phyloP scores from a whole-genome alignment of 352 stramenopile genomes.

The Globisporangium nunn region DNA sequence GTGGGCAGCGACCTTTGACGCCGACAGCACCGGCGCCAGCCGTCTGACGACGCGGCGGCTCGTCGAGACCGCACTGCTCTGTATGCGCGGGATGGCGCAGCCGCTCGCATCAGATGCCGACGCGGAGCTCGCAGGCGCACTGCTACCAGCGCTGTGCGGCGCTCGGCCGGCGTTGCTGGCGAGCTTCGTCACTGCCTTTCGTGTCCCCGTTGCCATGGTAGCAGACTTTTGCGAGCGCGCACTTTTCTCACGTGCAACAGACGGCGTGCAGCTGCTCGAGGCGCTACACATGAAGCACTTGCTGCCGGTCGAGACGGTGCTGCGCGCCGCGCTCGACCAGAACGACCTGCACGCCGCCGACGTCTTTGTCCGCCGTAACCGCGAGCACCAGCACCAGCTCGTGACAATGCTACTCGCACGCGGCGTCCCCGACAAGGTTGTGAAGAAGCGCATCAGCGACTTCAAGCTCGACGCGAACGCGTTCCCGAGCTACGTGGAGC shows the following conservation, averaged over 20 bases:
- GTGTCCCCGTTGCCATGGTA: slow-evolving; percentile 22
- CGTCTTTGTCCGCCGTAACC: slow-evolving; percentile 34
- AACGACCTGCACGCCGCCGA: slow-evolving; percentile 55
- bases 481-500: slow-evolving; percentile 55
- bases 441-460: slow-evolving; percentile 57
- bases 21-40: not conserved
- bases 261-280: slow-evolving; percentile 42
- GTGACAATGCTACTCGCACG: slow-evolving; percentile 44
- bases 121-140: slow-evolving; percentile 29
- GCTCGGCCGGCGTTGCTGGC: slow-evolving; percentile 27
- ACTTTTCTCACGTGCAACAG: slow-evolving; percentile 19
- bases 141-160: slow-evolving; percentile 32
- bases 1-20: slow-evolving; percentile 7
- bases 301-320: slow-evolving; percentile 28
- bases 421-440: slow-evolving; percentile 48
- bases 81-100: slow-evolving; percentile 14
- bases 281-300: slow-evolving; percentile 32
- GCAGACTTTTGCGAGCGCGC: slow-evolving; percentile 21
- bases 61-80: slow-evolving; percentile 12
- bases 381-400: slow-evolving; percentile 31
- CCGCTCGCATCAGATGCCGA: slow-evolving; percentile 20
- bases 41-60: slow-evolving; percentile 2
- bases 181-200: slow-evolving; percentile 36
- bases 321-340: slow-evolving; percentile 34
- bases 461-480: slow-evolving; percentile 46